Percentiles rank a stretch among this genome's conserved stretches.
phyloP scores from a whole-genome alignment of 2,329 filamentous ascomycete genomes.

The Alternaria sp. region DNA sequence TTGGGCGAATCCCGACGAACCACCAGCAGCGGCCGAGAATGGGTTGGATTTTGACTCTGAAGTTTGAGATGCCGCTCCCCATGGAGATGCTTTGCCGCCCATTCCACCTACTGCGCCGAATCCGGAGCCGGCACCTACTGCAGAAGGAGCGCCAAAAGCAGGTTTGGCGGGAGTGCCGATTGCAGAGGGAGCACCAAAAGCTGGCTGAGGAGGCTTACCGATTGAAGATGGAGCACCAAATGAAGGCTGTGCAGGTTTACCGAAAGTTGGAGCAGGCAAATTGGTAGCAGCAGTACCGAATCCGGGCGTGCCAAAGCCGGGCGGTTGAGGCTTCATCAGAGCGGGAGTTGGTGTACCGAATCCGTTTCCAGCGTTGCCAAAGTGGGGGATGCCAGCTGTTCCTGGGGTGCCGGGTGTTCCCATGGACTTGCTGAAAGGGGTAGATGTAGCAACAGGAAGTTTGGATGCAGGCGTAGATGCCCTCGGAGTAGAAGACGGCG shows the following conservation, averaged over 20 bases:
- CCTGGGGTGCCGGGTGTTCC: conserved; percentile 33
- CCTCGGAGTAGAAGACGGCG: conserved; percentile 36
- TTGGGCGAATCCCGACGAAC: conserved; percentile 41
- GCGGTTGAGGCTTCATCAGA: conserved; percentile 17
- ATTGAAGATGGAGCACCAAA: conserved; percentile 26
- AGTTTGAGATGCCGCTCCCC: conserved; percentile 30
- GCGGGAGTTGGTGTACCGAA: conserved; percentile 14
- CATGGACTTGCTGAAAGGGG: conserved; percentile 19
- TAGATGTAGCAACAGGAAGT: conserved; percentile 14
- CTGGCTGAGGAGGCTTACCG: conserved; percentile 23
- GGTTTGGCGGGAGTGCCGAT: conserved; percentile 26
- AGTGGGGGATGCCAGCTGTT: conserved; percentile 20
- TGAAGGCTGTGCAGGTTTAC: conserved; percentile 25
- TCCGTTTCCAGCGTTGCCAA: conserved; percentile 9
- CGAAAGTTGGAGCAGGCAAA: conserved; percentile 18
- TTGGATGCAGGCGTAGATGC: conserved; percentile 13
- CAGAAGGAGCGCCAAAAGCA: conserved; percentile 35
- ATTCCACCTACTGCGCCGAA: conserved; percentile 33
- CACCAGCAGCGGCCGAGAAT: conserved; percentile 37
- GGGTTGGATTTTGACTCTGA: conserved; percentile 37
- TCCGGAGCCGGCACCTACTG: conserved; percentile 25
- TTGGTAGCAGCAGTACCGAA: conserved; percentile 22
- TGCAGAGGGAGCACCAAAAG: conserved; percentile 23
- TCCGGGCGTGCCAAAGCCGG: conserved; percentile 32
- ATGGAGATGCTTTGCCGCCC: conserved; percentile 27